Base-by-base conservation (phyloP, 2,329 filamentous ascomycete genomes). In the Daldinia eschscholtzii region DNA sequence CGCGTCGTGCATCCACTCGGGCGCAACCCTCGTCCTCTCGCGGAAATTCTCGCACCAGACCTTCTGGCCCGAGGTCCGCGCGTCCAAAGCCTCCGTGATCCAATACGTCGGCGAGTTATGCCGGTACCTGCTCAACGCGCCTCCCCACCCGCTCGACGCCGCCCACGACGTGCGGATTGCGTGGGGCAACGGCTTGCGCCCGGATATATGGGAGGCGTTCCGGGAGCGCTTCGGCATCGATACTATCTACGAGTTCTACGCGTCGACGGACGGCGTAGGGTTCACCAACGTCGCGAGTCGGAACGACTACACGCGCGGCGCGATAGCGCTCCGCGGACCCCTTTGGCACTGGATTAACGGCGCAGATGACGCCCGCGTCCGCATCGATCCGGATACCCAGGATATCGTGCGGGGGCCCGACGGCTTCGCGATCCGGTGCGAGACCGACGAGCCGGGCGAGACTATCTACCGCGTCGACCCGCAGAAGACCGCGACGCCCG, bases 61-160 rank as follows among this genome's bases (percentile, higher is more conserved):
- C 12, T 94, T 94, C 82, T 94, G 92, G 92, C 79, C 80, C 23
- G 92, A 94, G 64, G 83, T 94, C 9, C 87, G 88, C 52, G 87
- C 89, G 66, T 90, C 88, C 0, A 78, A 84, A 7, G 87, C 91
- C 1, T 93, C 90, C 0, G 85, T 87, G 68, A 90, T 94, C 68
- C 88, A 92, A 33, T 94, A 94, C 74, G 92, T 94, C 9, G 92
- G 92, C 72, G 92, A 94, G 78, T 92, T 91, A 0, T 89, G 91
- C 9, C 86, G 92, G 1, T 94, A 94, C 74, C 84, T 94, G 0
- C 83, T 94, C 6, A 89, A 91, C 3, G 87, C 87, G 1, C 90
- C 91, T 0, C 86, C 87, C 0, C 85, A 84, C 13, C 83, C 87
- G 0, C 83, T 88, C 2, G 89, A 92, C 77, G 83, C 80, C 62